phyloP scores from a whole-genome alignment of 257 asterid genomes.

The Anisodus tanguticus region DNA sequence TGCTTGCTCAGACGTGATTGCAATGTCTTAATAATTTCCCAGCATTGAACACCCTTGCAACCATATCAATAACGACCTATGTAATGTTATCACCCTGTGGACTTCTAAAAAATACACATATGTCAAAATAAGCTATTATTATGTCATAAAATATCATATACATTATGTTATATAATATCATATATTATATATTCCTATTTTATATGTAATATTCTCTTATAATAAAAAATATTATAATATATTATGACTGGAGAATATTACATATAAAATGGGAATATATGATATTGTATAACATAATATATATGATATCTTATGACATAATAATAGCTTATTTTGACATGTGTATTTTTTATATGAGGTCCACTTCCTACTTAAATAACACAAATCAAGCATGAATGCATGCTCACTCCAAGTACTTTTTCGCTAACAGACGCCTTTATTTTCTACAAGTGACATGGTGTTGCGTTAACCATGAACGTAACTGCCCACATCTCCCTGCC shows the following conservation, averaged over 20 bases:
- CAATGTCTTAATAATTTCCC: not conserved
- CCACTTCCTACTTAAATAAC: slow-evolving; percentile 11
- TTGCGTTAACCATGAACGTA: not conserved
- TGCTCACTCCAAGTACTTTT: not conserved
- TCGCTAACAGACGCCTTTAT: not conserved
- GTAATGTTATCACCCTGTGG: not conserved
- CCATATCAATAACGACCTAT: not conserved
- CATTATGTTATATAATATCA: no score
- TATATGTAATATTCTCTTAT: no score
- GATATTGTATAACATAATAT: no score
- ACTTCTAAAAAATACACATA: not conserved
- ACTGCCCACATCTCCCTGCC: not conserved
- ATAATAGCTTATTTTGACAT: no score
- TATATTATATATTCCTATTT: no score
- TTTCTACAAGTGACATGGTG: not conserved
- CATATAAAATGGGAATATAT: no score
- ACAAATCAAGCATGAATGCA: slow-evolving; percentile 9
- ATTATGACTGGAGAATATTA: no score
- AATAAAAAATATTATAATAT: no score
- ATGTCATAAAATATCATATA: no score
- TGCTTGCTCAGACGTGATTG: slow-evolving; percentile 1
- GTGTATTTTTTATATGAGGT: not conserved
- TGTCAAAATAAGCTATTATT: no score
- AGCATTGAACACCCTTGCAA: slow-evolving; percentile 4
- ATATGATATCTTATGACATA: no score